Evolutionary conservation across 768 basidiomycete species (phyloP), one percentile per base, ranked within the genome.

Genomic region (Lentinula edodes): DNA sequence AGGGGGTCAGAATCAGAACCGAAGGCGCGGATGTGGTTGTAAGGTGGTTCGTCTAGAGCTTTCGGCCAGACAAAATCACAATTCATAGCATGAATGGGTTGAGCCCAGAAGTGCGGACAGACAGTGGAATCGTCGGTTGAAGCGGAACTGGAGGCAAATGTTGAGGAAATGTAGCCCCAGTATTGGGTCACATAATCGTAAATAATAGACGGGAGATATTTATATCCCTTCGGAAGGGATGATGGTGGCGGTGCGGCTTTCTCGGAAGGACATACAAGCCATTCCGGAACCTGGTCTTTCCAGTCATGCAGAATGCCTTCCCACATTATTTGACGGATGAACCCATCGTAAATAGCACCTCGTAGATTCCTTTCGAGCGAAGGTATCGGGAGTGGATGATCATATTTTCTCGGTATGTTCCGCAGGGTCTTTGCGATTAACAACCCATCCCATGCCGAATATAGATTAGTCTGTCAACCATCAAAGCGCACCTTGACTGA

Each of bases 381-480:
- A 5, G 78, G 77, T 64, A 83, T 81, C 5, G 92, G 87, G 0
- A 96, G 76, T 0, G 90, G 92, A 0, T 64, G 72, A 2, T 89
- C 83, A 70, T 99, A 98, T 73, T 98, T 96, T 20, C 62, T 57
- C 0, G 86, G 82, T 0, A 90, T 80, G 35, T 82, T 82, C 38
- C 93, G 86, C 61, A 98, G 80, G 18, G 87, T 84, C 72, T 94
- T 88, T 5, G 93, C 87, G 67, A 97, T 87, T 58, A 99, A 82
- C 35, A 85, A 77, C 16, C 77, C 76, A 69, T 98, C 95, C 96
- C 94, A 98, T 0, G 93, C 78, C 1, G 90, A 88, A 71, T 96
- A 95, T 1, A 98, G 78, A 70, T 93, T 93, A 38, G 86, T 90
- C 55, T 78, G 73, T 34, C 89, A 78, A 0, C 83, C 84, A 61